A percentile compares a stretch with the other conserved stretches of the same genome.
Conservation (phyloP, 805 yeast genomes). For the Candida methanosorbosa region DNA sequence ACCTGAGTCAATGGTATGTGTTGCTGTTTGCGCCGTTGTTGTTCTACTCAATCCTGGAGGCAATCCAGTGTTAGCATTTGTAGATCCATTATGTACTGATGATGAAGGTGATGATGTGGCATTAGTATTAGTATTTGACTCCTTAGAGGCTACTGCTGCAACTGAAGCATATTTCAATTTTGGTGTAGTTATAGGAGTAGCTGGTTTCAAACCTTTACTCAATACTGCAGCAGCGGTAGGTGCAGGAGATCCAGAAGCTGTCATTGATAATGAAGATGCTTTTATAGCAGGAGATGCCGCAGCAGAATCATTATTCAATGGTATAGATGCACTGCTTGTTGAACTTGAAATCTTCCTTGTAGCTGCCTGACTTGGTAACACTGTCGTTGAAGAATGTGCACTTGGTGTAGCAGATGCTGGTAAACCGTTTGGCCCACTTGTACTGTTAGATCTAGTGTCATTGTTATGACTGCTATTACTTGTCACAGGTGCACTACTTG, state of each 20-base stretch:
- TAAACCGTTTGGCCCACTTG: slow-evolving; percentile 3
- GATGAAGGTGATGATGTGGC: not conserved
- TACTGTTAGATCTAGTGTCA: not conserved
- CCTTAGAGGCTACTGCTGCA: slow-evolving; percentile 17
- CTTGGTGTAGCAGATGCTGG: slow-evolving; percentile 8
- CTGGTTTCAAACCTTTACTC: slow-evolving; percentile 13
- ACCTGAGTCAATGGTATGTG: not conserved
- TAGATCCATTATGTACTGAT: slow-evolving; percentile 1
- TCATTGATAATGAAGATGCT: not conserved
- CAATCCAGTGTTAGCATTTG: not conserved
- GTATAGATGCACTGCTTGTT: not conserved
- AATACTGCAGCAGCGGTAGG: slow-evolving; percentile 6
- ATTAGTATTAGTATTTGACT: slow-evolving; percentile 1
- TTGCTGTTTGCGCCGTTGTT: not conserved
- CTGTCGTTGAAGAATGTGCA: slow-evolving; percentile 5
- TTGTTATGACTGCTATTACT: not conserved
- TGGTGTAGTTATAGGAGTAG: slow-evolving; percentile 28
- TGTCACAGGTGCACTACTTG: not conserved
- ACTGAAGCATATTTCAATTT: slow-evolving; percentile 27
- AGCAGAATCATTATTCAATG: not conserved
- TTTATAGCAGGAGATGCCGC: not conserved
- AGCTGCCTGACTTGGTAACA: not conserved
- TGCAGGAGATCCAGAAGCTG: slow-evolving; percentile 1
- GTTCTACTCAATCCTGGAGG: slow-evolving; percentile 1
- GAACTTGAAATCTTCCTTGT: not conserved